phyloP scores from a whole-genome alignment of 2,329 filamentous ascomycete genomes.

The Fusarium tanahbumbuense region DNA sequence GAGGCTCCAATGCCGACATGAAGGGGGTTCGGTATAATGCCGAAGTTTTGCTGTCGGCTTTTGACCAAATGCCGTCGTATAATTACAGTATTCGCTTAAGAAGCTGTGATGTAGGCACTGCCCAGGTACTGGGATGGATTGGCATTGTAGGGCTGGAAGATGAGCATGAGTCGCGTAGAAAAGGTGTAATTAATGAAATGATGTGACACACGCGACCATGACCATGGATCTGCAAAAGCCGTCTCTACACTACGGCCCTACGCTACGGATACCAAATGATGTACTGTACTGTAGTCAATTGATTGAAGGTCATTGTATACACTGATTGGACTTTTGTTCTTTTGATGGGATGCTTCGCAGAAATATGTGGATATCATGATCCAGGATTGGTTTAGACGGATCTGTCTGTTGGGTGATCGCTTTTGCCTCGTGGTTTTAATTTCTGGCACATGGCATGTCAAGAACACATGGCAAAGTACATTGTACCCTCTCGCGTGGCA shows the following conservation, averaged over 20 bases:
- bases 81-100: not conserved
- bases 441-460: conserved; percentile 16
- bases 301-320: not conserved
- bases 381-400: conserved; percentile 41
- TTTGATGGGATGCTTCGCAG: conserved; percentile 22
- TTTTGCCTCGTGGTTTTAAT: conserved; percentile 29
- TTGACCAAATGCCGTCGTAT: conserved; percentile 26
- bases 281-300: not conserved
- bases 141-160: conserved; percentile 28
- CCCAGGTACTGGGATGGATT: not conserved
- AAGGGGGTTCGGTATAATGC: conserved; percentile 18
- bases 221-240: conserved; percentile 3
- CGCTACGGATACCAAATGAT: not conserved
- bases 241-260: not conserved
- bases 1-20: conserved; percentile 16
- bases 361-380: conserved; percentile 33
- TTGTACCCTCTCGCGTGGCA: conserved; percentile 38
- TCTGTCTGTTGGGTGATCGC: conserved; percentile 37
- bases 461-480: conserved; percentile 46
- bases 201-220: conserved; percentile 4
- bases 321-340: conserved; percentile 12
- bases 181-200: not conserved
- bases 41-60: conserved; percentile 13
- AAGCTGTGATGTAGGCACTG: not conserved
- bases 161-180: not conserved